Evolutionary conservation across 257 asterid genomes (phyloP).

Genomic region (Mentha longifolia): DNA sequence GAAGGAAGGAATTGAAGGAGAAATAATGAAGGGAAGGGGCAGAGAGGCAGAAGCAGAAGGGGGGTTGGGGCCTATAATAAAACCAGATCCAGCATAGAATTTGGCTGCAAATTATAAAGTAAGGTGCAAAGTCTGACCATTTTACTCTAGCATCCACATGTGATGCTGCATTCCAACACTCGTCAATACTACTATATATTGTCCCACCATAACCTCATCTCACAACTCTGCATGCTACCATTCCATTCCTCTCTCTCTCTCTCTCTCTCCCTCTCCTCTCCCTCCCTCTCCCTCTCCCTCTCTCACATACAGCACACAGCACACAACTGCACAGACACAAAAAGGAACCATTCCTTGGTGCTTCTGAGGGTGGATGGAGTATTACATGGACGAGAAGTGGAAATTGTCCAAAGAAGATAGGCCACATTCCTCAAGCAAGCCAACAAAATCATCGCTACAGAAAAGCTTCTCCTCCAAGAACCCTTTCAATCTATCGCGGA

Average conservation of each 20-base stretch:
- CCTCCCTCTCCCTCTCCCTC: conserved; percentile 11
- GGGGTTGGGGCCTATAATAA: conserved; percentile 39
- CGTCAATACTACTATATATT: conserved; percentile 63
- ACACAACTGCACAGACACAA: conserved; percentile 17
- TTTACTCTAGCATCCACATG: conserved; percentile 69
- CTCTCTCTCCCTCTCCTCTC: conserved; percentile 6
- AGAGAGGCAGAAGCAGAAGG: conserved; percentile 33
- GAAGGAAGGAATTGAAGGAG: neutral
- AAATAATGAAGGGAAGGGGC: conserved; percentile 11
- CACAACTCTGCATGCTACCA: conserved; percentile 29
- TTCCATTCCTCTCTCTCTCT: neutral
- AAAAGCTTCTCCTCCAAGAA: conserved; percentile 38
- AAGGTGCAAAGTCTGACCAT: conserved; percentile 51
- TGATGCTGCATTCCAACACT: conserved; percentile 58
- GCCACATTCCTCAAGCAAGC: conserved; percentile 41
- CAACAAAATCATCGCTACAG: conserved; percentile 41
- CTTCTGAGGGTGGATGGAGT: conserved; percentile 48
- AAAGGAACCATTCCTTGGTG: neutral
- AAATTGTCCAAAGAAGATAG: conserved; percentile 61
- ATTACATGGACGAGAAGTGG: conserved; percentile 78
- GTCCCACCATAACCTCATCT: conserved; percentile 41
- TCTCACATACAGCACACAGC: conserved; percentile 3
- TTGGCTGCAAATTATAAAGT: conserved; percentile 47
- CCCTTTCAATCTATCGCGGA: conserved; percentile 51
- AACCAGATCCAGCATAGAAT: conserved; percentile 45